Conservation (phyloP, 768 basidiomycete genomes). For the Boletus sp. region DNA sequence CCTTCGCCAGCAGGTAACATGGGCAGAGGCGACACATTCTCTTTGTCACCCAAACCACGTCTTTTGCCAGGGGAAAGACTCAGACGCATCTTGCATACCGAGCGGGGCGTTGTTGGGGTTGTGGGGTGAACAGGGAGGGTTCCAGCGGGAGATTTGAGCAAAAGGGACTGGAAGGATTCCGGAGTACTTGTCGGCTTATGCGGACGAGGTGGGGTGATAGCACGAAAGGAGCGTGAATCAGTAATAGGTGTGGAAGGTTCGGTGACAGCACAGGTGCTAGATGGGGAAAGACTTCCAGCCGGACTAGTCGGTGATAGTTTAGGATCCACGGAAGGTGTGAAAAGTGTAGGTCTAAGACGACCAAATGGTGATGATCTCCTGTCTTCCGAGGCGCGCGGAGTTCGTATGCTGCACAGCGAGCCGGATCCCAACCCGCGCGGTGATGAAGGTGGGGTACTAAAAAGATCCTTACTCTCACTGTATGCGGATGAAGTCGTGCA, state of each 20-base stretch:
- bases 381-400: background rate
- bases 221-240: conserved; percentile 19
- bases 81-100: conserved; percentile 14
- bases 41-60: conserved; percentile 48
- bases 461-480: conserved; percentile 5
- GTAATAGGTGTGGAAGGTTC: conserved; percentile 31
- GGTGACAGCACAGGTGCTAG: background rate
- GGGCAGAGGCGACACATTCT: conserved; percentile 51
- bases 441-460: conserved; percentile 10
- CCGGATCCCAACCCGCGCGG: background rate
- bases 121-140: conserved; percentile 26
- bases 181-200: conserved; percentile 35
- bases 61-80: conserved; percentile 39
- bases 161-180: conserved; percentile 31
- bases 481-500: conserved; percentile 3
- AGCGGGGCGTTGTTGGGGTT: conserved; percentile 36
- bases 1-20: conserved; percentile 45
- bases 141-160: conserved; percentile 26
- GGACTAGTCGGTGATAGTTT: conserved; percentile 5
- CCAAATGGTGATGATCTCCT: conserved; percentile 18
- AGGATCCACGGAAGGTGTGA: conserved; percentile 9
- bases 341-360: conserved; percentile 29
- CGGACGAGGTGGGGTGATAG: conserved; percentile 37
- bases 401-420: conserved; percentile 5
- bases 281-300: conserved; percentile 1